phyloP scores from a whole-genome alignment of 257 asterid species.

The Hygrophila difformis region DNA sequence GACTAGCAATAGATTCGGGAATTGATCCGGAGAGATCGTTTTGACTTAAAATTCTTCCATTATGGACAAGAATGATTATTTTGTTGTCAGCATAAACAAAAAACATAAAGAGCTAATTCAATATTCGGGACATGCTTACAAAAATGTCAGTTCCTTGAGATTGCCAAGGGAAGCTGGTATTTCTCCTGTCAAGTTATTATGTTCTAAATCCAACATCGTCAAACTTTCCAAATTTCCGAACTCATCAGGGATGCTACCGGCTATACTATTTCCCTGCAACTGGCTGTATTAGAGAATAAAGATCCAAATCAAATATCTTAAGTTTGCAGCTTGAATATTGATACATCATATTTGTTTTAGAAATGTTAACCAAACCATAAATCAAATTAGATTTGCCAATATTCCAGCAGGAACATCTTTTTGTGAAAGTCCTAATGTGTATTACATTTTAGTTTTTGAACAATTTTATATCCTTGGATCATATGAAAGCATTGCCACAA shows the following conservation, averaged over 20 bases:
- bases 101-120: neutral
- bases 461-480: no score
- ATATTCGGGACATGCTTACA: conserved; percentile 43
- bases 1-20: conserved; percentile 73
- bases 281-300: conserved; percentile 41
- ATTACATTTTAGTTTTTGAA: no score
- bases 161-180: conserved; percentile 79
- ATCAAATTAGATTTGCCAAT: neutral
- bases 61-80: conserved; percentile 12
- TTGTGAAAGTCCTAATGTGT: no score
- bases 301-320: neutral
- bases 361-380: neutral
- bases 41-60: conserved; percentile 60
- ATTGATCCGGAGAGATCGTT: conserved; percentile 68
- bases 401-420: neutral
- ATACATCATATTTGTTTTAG: neutral
- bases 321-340: neutral
- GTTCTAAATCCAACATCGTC: conserved; percentile 77
- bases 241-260: conserved; percentile 67
- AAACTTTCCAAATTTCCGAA: conserved; percentile 71
- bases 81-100: neutral
- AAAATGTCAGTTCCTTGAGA: conserved; percentile 54
- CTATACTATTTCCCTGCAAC: conserved; percentile 77
- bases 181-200: conserved; percentile 62
- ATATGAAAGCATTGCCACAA: no score